Base-by-base conservation (phyloP, 495 filamentous ascomycete genomes). In the Xylaria flabelliformis region DNA sequence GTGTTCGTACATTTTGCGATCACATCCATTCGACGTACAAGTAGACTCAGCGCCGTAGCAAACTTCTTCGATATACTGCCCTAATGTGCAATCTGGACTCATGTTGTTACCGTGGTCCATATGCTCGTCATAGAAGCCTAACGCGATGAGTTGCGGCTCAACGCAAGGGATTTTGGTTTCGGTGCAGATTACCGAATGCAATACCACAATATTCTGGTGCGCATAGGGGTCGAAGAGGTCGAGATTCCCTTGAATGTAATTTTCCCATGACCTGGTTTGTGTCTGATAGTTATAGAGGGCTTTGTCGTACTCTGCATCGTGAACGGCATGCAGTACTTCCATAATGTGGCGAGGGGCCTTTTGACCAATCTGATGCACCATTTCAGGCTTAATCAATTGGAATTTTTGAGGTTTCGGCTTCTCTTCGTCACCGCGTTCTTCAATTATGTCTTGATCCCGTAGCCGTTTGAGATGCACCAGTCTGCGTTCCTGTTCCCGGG, bases 291-390 rank as follows among this genome's bases (percentile, higher is more conserved):
- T 94, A 79, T 98, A 93, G 44, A 97, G 81, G 13, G 95, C 95
- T 80, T 95, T 95, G 78, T 98, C 96, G 75, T 97, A 98, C 76
- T 99, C 97, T 19, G 94, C 93, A 76, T 97, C 93, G 80, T 98
- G 94, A 19, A 97, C 94, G 42, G 96, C 97, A 77, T 94, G 93
- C 32, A 99, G 81, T 50, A 98, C 92, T 78, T 99, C 97, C 79
- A 93, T 93, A 56, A 98, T 91, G 76, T 97, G 93, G 21, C 89
- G 89, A 2, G 94, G 91, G 4, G 92, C 91, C 73, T 89, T 89
- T 65, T 91, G 89, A 13, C 93, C 90, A 39, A 91, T 89, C 58
- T 91, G 87, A 74, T 95, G 93, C 7, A 98, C 92, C 94, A 98
- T 97, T 75, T 97, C 93, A 0, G 96, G 96, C 72, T 92, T 92